Evolutionary conservation across 129 eudicot genomes (phyloP), one percentile per base, ranked within the genome.

Genomic region (Smallanthus sonchifolius): DNA sequence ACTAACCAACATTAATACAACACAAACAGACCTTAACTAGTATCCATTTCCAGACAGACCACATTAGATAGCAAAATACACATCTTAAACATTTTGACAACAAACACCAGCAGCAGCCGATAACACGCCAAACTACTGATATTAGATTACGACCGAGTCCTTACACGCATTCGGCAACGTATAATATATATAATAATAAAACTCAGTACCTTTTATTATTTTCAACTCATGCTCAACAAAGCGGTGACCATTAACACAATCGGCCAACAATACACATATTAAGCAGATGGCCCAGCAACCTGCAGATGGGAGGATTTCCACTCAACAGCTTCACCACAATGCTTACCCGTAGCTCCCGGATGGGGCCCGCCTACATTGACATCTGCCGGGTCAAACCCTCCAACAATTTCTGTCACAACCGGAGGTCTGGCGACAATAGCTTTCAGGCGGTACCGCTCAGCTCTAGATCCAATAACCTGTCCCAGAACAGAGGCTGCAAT

Each of bases 401-500:
- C 54, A 70, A 45, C 63, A 5, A 70, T 79, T 65, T 72, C 78
- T 0, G 55, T 38, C 32, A 38, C 56, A 6, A 30, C 11, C 0
- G 60, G 67, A 20, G 69, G 73, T 36, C 78, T 77, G 7, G 83
- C 83, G 14, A 87, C 92, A 28, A 83, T 39, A 8, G 93, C 81
- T 70, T 86, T 94, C 55, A 94, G 76, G 44, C 97, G 91, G 63
- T 88, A 84, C 36, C 99, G 84, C 70, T 94, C 99, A 2, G 99
- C 99, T 76, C 99, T 70, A 8, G 99, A 90, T 20, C 99, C 99
- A 70, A 94, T 91, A 24, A 94, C 99, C 82, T 94, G 99, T 3
- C 99, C 99, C 13, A 94, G 79, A 79, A 94, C 69, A 16, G 99
- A 94, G 2, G 99, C 99, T 38, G 91, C 99, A 37, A 94, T 94